Evolutionary conservation across 225 moss, liverwort and hornwort species (phyloP).

Genomic region (Thuidium tamariscinum): DNA sequence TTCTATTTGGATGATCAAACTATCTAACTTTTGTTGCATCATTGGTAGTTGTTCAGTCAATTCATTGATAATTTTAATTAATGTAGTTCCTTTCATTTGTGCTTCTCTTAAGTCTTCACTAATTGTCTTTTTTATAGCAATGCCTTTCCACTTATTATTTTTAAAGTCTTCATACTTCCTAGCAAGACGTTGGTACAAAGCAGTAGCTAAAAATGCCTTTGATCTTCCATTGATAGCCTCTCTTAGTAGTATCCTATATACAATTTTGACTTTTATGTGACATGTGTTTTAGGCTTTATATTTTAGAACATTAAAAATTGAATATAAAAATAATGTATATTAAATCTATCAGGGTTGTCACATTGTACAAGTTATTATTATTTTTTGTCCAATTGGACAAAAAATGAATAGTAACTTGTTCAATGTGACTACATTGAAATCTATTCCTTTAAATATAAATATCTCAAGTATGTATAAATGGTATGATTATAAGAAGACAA

Average conservation of each 20-base stretch:
- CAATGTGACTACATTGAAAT: too few species aligned
- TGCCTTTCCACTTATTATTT: conserved; percentile 51
- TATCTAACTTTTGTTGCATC: conserved; percentile 57
- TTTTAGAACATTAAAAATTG: neutral
- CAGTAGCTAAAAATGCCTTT: conserved; percentile 50
- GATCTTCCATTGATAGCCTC: conserved; percentile 17
- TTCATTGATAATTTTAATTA: conserved; percentile 22
- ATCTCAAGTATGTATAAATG: neutral
- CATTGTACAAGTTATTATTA: too few species aligned
- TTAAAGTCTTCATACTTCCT: conserved; percentile 53
- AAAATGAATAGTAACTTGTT: too few species aligned
- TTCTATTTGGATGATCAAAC: conserved; percentile 46
- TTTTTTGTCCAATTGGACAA: too few species aligned
- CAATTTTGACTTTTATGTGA: neutral
- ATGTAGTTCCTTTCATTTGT: conserved; percentile 16
- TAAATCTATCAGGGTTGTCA: too few species aligned
- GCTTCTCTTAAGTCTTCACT: conserved; percentile 33
- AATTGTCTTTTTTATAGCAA: conserved; percentile 24
- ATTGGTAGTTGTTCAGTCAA: conserved; percentile 42
- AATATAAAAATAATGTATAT: too few species aligned
- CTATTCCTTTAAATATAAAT: neutral
- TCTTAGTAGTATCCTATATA: conserved; percentile 24
- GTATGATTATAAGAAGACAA: neutral
- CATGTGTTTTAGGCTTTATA: neutral
- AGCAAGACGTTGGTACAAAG: conserved; percentile 63